Percentiles rank a stretch among this genome's conserved stretches.
phyloP scores from a whole-genome alignment of 1,139 yeast genomes.

The Debaryomyces nepalensis region DNA sequence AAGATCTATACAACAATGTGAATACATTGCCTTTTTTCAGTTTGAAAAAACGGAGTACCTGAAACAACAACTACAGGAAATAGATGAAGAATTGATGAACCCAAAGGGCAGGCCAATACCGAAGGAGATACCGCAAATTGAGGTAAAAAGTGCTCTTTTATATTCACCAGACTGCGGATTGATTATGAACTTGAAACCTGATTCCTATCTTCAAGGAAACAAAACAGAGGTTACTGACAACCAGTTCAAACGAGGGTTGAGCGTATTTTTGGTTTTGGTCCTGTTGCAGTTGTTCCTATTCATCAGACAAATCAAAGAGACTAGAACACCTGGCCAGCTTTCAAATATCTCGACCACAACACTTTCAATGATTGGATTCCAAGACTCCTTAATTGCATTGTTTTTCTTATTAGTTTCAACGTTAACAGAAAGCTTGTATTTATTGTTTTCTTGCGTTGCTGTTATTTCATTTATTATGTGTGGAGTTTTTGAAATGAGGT shows the following conservation, averaged over 20 bases:
- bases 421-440: conserved; percentile 57
- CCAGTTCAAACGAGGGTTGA: conserved; percentile 48
- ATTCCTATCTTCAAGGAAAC: conserved; percentile 52
- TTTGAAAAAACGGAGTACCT: conserved; percentile 61
- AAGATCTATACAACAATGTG: conserved; percentile 61
- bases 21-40: conserved; percentile 70
- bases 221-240: conserved; percentile 54
- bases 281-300: conserved; percentile 36
- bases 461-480: conserved; percentile 72
- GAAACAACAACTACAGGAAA: conserved; percentile 54
- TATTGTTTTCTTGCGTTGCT: conserved; percentile 72
- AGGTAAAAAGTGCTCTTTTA: conserved; percentile 57
- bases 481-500: conserved; percentile 77
- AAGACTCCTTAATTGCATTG: conserved; percentile 75
- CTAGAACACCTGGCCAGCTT: conserved; percentile 80
- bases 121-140: conserved; percentile 55
- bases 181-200: conserved; percentile 42
- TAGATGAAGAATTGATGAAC: conserved; percentile 70
- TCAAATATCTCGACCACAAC: conserved; percentile 41
- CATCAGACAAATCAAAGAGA: conserved; percentile 65
- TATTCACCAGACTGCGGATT: conserved; percentile 93
- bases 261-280: conserved; percentile 53
- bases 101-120: conserved; percentile 82
- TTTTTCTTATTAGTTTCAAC: conserved; percentile 63
- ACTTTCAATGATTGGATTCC: conserved; percentile 65